Conservation (phyloP, 345 rosid species). For the Barbarea vulgaris region DNA sequence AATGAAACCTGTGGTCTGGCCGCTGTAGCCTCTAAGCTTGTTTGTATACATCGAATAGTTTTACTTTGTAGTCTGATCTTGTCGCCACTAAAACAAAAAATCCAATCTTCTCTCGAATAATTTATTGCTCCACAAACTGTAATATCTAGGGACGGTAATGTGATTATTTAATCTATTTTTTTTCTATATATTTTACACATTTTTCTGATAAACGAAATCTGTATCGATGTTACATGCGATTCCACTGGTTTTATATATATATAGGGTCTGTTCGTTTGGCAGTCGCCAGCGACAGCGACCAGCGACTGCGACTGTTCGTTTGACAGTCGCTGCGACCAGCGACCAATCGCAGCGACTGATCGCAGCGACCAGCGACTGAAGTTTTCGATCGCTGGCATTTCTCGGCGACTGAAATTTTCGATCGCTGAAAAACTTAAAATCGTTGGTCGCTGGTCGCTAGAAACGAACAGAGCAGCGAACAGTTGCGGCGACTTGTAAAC, state of each 20-base stretch:
- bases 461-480: no score
- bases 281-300: no score
- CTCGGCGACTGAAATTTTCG: no score
- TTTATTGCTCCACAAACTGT: not conserved
- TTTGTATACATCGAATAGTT: constrained; percentile 11
- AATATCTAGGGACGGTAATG: not conserved
- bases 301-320: no score
- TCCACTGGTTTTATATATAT: not conserved
- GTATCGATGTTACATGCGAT: not conserved
- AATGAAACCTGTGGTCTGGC: constrained; percentile 9
- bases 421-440: no score
- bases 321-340: no score
- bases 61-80: not conserved
- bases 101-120: not conserved
- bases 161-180: not conserved
- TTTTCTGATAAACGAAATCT: not conserved
- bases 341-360: no score
- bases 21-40: not conserved
- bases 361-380: no score
- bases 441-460: no score
- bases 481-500: no score
- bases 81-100: constrained; percentile 16
- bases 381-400: no score
- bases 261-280: no score
- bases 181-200: not conserved